Evolutionary conservation across 2,329 filamentous ascomycete species (phyloP).

Genomic region (Phialocephala subalpina): DNA sequence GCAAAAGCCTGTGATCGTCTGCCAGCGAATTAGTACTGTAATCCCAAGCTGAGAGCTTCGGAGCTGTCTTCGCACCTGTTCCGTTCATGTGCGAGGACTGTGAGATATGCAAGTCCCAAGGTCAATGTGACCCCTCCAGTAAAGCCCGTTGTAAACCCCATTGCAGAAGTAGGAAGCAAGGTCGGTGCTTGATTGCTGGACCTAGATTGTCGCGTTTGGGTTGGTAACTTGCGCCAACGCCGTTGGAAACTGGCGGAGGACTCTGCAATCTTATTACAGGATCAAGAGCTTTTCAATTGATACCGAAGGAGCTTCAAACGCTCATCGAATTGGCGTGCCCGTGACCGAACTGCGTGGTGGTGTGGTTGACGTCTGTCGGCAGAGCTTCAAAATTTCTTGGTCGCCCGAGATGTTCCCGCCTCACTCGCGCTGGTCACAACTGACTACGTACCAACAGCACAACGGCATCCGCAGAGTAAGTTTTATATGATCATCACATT

Average conservation of each 20-base stretch:
- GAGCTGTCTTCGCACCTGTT: slow-evolving; percentile 59
- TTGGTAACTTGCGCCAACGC: slow-evolving; percentile 18
- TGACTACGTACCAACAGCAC: no score
- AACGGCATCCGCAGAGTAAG: no score
- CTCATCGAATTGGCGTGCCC: slow-evolving; percentile 16
- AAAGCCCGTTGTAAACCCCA: slow-evolving; percentile 49
- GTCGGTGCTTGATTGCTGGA: background rate
- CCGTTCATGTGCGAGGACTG: slow-evolving; percentile 73
- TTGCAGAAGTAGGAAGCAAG: no score
- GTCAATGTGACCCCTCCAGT: slow-evolving; percentile 80
- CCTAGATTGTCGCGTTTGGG: no score
- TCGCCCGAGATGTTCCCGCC: background rate
- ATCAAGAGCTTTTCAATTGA: slow-evolving; percentile 25
- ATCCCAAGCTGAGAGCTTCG: no score
- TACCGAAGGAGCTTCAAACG: slow-evolving; percentile 30
- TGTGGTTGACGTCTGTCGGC: background rate
- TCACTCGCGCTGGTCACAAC: no score
- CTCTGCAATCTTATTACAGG: background rate
- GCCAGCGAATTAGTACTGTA: no score
- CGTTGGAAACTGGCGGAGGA: slow-evolving; percentile 18
- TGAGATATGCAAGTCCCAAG: slow-evolving; percentile 75
- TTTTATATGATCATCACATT: no score
- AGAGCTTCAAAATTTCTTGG: background rate
- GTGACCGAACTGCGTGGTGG: background rate
- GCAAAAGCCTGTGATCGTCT: slow-evolving; percentile 55